Evolutionary conservation across 192 early-diverging fungal genomes (phyloP).

Genomic region (Coemansia furcata): DNA sequence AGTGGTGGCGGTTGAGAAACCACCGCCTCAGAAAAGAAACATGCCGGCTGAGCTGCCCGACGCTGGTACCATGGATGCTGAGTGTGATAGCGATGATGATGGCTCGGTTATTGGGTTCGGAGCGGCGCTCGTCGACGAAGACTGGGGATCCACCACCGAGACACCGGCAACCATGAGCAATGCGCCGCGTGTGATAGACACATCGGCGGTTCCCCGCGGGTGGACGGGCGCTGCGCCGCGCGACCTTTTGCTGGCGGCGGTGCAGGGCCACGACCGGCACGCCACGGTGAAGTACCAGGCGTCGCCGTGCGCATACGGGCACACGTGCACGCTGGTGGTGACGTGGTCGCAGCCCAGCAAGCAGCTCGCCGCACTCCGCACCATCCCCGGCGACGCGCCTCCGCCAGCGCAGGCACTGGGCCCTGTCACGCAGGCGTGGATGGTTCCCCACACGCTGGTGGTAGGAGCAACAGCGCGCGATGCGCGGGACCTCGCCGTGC

Average conservation of each 20-base stretch:
- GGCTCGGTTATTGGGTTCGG: neutral
- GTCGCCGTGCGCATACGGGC: neutral
- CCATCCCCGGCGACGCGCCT: neutral
- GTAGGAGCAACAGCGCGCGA: conserved; percentile 8
- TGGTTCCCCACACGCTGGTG: neutral
- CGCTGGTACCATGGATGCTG: too few relatives aligned
- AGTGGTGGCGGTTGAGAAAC: neutral
- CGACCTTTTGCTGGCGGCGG: conserved; percentile 1
- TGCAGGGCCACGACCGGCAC: conserved; percentile 12
- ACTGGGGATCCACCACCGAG: neutral
- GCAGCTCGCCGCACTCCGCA: neutral
- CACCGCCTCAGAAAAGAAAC: neutral
- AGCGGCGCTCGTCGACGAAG: too few relatives aligned
- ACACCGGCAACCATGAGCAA: too few relatives aligned
- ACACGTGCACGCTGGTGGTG: conserved; percentile 1
- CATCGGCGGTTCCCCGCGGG: conserved; percentile 1
- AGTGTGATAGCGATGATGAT: neutral
- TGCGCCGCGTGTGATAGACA: neutral
- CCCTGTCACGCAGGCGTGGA: conserved; percentile 13
- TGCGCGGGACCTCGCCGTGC: conserved; percentile 11
- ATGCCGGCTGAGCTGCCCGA: neutral
- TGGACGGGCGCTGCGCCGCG: conserved; percentile 10
- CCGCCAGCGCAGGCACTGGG: neutral
- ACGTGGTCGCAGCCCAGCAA: conserved; percentile 11
- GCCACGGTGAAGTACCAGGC: neutral